Percentiles rank a stretch among this genome's conserved stretches.
These are phyloP conservation scores for Lagenidium giganteum DNA, from an alignment of 352 stramenopile species.

Conservation along the genomic window DNA sequence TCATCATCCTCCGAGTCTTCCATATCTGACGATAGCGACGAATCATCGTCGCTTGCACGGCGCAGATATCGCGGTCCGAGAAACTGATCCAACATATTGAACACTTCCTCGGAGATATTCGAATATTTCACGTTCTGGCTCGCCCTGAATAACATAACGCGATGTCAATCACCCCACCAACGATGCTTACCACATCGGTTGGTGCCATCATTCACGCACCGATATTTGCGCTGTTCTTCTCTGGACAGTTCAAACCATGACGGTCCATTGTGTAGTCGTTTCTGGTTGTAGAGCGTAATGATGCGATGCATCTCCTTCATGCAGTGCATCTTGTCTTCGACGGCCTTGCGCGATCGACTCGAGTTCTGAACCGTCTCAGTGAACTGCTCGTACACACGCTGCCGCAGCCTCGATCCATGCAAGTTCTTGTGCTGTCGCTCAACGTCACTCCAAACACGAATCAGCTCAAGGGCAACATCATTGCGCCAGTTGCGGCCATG, in stretches of 20 bases:
- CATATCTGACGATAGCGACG: no score
- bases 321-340: constrained; percentile 74
- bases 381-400: constrained; percentile 51
- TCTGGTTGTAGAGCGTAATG: no score
- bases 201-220: constrained; percentile 39
- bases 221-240: constrained; percentile 41
- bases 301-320: constrained; percentile 76
- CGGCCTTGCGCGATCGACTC: constrained; percentile 50
- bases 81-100: constrained; percentile 42
- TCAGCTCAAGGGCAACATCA: constrained; percentile 55
- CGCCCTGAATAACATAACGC: no score
- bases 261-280: no score
- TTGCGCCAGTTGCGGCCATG: constrained; percentile 54
- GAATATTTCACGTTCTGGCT: no score
- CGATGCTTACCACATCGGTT: no score
- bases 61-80: no score
- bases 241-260: constrained; percentile 59
- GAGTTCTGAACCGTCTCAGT: constrained; percentile 34
- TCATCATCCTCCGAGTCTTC: no score
- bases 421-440: constrained; percentile 23
- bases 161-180: no score
- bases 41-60: no score
- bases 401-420: constrained; percentile 34
- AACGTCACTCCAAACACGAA: constrained; percentile 40
- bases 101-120: constrained; percentile 55